Conservation (phyloP, 2,329 filamentous ascomycete genomes). For the Alternaria brassicicola region DNA sequence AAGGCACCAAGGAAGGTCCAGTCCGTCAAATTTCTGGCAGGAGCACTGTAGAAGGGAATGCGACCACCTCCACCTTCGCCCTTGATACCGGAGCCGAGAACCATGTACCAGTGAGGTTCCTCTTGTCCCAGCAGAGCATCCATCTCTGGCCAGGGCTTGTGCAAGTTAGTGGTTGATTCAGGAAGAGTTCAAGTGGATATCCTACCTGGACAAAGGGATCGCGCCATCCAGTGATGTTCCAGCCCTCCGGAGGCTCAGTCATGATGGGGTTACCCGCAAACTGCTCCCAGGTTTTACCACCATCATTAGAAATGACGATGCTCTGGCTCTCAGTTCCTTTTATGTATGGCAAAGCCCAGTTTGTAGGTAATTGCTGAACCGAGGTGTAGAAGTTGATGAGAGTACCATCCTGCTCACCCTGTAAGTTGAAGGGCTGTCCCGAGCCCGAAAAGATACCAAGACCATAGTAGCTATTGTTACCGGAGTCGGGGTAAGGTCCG, state of each 20-base stretch:
- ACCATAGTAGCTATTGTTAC: slow-evolving; percentile 54
- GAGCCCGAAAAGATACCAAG: slow-evolving; percentile 62
- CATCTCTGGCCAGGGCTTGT: slow-evolving; percentile 52
- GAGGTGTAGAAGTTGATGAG: slow-evolving; percentile 57
- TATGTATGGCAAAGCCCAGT: slow-evolving; percentile 53
- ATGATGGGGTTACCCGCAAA: slow-evolving; percentile 56
- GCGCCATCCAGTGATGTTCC: slow-evolving; percentile 52
- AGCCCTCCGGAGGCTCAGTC: slow-evolving; percentile 49
- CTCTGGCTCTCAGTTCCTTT: slow-evolving; percentile 55
- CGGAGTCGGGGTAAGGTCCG: slow-evolving; percentile 38
- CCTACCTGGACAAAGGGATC: slow-evolving; percentile 38
- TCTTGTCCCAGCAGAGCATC: slow-evolving; percentile 50
- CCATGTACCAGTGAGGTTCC: slow-evolving; percentile 55
- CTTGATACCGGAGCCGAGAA: slow-evolving; percentile 56
- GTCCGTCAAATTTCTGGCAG: slow-evolving; percentile 52
- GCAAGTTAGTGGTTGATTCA: slow-evolving; percentile 26
- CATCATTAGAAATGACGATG: slow-evolving; percentile 54
- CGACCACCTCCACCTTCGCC: slow-evolving; percentile 54
- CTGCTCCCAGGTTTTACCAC: slow-evolving; percentile 56
- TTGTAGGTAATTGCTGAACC: slow-evolving; percentile 54
- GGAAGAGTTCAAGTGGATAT: neutral
- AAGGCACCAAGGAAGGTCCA: slow-evolving; percentile 57
- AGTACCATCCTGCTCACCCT: slow-evolving; percentile 55
- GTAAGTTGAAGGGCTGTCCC: slow-evolving; percentile 55
- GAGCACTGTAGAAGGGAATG: slow-evolving; percentile 56